Base-by-base conservation (phyloP, 768 basidiomycete species). In the Antrodiella citrinella region DNA sequence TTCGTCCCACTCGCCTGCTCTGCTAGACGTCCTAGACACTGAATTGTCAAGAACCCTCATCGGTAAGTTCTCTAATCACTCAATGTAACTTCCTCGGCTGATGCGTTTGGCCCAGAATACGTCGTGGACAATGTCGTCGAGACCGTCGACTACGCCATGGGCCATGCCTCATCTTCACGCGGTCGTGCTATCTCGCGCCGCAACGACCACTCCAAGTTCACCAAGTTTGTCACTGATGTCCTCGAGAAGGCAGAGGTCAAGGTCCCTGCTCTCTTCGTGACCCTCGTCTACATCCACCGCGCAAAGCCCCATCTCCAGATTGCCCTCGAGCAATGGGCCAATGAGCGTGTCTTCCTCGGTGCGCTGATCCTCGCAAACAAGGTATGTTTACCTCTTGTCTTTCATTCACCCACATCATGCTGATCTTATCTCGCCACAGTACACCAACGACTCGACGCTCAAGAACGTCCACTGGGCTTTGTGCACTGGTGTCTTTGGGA, bases 381-480 rank as follows among this genome's bases (percentile, higher is more conserved):
- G 75, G 84, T 86, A 63, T 58, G 59, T 59, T 22, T 30, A 47
- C 3, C 44, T 47, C 56, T 62, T 53, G 56, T 48, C 46, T 25
- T 21, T 25, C 38, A 56, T 49, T 56, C 49, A 22, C 49, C 13
- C 18, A 22, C 46, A 47, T 30, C 35, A 23, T 18, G 23, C 26
- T 48, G 26, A 54, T 48, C 21, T 21, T 25, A 50, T 44, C 47
- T 43, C 45, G 30, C 26, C 40, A 19, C 52, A 88, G 81, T 92
- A 92, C 62, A 70, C 86, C 26, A 91, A 93, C 64, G 91, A 94
- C 64, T 90, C 86, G 13, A 89, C 87, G 22, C 76, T 91, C 13
- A 93, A 93, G 75, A 93, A 93, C 68, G 75, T 86, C 45, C 90
- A 93, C 65, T 93, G 90, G 90, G 84, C 86, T 7, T 71, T 85